Evolutionary conservation across 306 rosid genomes (phyloP), one percentile per base, ranked within the genome.

Genomic region (Delonix regia): DNA sequence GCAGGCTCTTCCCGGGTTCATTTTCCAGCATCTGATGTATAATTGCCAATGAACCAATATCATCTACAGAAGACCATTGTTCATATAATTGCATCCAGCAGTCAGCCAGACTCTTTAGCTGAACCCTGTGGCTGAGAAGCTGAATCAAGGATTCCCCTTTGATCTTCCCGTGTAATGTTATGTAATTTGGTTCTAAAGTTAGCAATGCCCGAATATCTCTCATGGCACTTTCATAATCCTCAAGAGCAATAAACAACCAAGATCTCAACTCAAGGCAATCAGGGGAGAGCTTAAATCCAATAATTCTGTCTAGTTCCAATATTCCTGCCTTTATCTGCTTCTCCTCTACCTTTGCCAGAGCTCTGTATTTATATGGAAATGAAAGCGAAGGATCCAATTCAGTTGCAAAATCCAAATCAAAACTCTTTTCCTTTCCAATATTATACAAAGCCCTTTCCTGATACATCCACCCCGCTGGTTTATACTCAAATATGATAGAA

Each of bases 1-100:
- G 86, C 42, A 89, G 34, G 68, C 93, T 87, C 79, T 89, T 91
- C 70, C 78, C 83, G 8, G 94, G 97, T 52, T 89, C 88, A 59
- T 81, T 88, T 70, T 72, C 89, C 56, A 93, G 85, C 98, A 93
- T 91, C 74, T 88, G 93, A 83, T 93, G 97, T 63, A 89, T 84
- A 82, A 89, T 82, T 25, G 97, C 97, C 79, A 93, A 85, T 75
- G 97, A 93, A 79, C 94, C 97, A 7, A 93, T 74, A 69, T 93
- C 94, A 84, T 93, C 97, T 14, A 93, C 96, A 34, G 83, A 84
- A 34, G 94, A 93, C 98, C 98, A 93, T 78, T 86, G 88, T 59
- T 93, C 87, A 52, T 90, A 89, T 14, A 90, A 82, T n/a, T 86
- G 87, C 98, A 90, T 91, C 98, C 98, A 93, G 86, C 94, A 89